Evolutionary conservation across 306 rosid species (phyloP).

Genomic region (Morella rubra): DNA sequence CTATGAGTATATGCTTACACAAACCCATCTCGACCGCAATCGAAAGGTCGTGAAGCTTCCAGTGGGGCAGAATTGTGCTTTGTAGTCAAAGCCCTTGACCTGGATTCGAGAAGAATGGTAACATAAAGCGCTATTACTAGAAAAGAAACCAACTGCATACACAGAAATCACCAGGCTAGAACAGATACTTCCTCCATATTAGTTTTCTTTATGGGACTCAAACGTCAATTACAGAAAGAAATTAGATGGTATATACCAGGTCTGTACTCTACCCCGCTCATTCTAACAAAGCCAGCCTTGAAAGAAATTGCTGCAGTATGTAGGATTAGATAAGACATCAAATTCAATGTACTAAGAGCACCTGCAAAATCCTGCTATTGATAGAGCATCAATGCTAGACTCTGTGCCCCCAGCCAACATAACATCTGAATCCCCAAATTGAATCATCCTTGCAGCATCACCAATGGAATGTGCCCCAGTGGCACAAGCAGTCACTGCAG

Average conservation of each 20-base stretch:
- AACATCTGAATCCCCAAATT: slow-evolving; percentile 92
- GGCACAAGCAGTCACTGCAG: slow-evolving; percentile 95
- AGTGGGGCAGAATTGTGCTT: slow-evolving; percentile 77
- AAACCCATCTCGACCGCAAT: slow-evolving; percentile 87
- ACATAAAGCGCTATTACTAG: slow-evolving; percentile 9
- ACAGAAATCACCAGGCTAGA: neutral
- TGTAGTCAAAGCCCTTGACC: slow-evolving; percentile 79
- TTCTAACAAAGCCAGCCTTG: neutral
- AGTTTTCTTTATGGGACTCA: neutral
- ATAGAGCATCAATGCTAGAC: slow-evolving; percentile 95
- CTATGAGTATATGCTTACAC: slow-evolving; percentile 56
- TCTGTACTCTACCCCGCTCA: neutral
- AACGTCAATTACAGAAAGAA: slow-evolving; percentile 2
- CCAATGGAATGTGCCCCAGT: slow-evolving; percentile 96
- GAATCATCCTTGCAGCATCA: slow-evolving; percentile 95
- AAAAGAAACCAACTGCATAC: neutral
- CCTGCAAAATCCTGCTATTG: slow-evolving; percentile 93
- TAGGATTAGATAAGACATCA: slow-evolving; percentile 13
- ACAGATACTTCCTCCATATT: neutral
- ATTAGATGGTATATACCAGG: neutral
- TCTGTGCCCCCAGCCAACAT: slow-evolving; percentile 98
- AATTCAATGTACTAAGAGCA: slow-evolving; percentile 15
- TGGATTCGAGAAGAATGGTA: slow-evolving; percentile 32
- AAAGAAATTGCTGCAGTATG: neutral
- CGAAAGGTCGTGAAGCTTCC: slow-evolving; percentile 90